phyloP scores from a whole-genome alignment of 83 land plant species.

The Thuja plicata region DNA sequence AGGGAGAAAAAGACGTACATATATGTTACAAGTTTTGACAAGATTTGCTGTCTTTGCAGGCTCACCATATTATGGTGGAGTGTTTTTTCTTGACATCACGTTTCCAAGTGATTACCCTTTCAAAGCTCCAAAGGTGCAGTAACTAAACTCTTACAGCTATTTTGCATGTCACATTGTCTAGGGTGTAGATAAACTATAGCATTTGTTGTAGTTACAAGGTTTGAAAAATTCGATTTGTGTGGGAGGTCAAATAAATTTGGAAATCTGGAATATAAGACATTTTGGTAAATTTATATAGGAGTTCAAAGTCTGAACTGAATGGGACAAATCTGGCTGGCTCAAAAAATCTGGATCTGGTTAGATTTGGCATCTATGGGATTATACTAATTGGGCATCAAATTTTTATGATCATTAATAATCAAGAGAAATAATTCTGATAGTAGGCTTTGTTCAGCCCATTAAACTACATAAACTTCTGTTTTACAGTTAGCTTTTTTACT shows the following conservation, averaged over 20 bases:
- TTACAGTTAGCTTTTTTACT: neutral
- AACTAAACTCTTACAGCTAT: neutral
- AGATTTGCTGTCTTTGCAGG: slow-evolving; percentile 38
- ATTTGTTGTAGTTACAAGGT: neutral
- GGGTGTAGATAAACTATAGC: neutral
- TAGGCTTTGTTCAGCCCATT: neutral
- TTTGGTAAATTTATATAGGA: too few species aligned
- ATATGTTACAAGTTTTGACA: neutral
- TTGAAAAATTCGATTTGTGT: too few species aligned
- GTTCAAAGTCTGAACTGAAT: too few species aligned
- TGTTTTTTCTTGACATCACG: slow-evolving; percentile 89
- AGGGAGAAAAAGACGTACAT: neutral
- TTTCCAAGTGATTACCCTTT: slow-evolving; percentile 96
- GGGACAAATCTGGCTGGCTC: too few species aligned
- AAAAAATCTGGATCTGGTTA: too few species aligned
- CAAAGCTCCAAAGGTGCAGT: slow-evolving; percentile 89
- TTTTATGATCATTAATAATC: neutral
- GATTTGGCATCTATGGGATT: neutral
- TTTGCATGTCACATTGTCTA: neutral
- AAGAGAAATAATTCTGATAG: neutral
- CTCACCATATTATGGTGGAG: slow-evolving; percentile 91
- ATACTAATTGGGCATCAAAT: neutral
- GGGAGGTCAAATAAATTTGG: too few species aligned
- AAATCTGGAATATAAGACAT: too few species aligned
- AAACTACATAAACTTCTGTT: neutral